Percentiles rank a stretch among this genome's conserved stretches.
Conservation (phyloP, 768 basidiomycete species). For the Boletus sp. region DNA sequence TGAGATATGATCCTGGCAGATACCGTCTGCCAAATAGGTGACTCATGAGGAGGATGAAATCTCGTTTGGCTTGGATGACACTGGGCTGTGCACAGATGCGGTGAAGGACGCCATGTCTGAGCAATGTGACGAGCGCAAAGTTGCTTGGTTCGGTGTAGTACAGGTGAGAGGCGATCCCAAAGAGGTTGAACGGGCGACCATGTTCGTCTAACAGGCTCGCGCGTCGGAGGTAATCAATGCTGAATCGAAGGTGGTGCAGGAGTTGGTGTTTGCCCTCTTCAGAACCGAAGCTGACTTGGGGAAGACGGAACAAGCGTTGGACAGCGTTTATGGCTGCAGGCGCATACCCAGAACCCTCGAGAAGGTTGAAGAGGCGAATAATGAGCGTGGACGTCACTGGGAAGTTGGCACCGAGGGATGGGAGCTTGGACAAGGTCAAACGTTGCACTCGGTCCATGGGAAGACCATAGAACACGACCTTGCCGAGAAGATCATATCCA, state of each 20-base stretch:
- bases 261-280: slow-evolving; percentile 54
- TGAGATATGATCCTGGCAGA: slow-evolving; percentile 44
- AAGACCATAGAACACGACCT: slow-evolving; percentile 70
- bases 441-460: slow-evolving; percentile 61
- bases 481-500: slow-evolving; percentile 66
- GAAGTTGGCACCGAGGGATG: slow-evolving; percentile 59
- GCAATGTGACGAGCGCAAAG: slow-evolving; percentile 56
- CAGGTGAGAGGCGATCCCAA: slow-evolving; percentile 50
- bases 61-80: slow-evolving; percentile 40
- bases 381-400: slow-evolving; percentile 64
- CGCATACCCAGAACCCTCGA: slow-evolving; percentile 56
- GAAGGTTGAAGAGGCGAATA: slow-evolving; percentile 61
- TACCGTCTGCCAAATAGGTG: slow-evolving; percentile 64
- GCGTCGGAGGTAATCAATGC: slow-evolving; percentile 66
- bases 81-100: slow-evolving; percentile 45
- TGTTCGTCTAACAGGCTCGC: slow-evolving; percentile 47
- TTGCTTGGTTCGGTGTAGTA: slow-evolving; percentile 71
- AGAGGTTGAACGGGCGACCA: slow-evolving; percentile 58
- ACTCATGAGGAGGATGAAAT: slow-evolving; percentile 55
- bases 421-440: slow-evolving; percentile 59
- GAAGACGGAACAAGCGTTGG: slow-evolving; percentile 50
- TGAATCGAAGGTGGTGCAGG: slow-evolving; percentile 64
- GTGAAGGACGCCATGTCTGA: slow-evolving; percentile 59
- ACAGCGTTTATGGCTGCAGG: slow-evolving; percentile 48
- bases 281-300: slow-evolving; percentile 56